Base-by-base conservation (phyloP, 1,139 yeast genomes). In the Protomyces lactucae-debilis region DNA sequence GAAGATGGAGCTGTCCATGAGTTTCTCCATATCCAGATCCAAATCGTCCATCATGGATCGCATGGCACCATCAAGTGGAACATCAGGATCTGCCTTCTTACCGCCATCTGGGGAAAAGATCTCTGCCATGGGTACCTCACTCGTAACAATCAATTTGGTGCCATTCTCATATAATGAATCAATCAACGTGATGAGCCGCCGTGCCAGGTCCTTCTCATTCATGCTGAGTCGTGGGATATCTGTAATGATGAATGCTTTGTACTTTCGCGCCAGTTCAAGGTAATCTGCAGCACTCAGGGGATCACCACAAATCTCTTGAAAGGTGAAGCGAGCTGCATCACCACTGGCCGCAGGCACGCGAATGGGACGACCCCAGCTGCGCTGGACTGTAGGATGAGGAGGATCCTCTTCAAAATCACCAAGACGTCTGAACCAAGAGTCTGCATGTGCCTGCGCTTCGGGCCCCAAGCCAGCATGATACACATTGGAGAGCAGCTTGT, bases 231-330 rank as follows among this genome's bases (percentile, higher is more conserved):
- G 85, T 3, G 99, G 99, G 56, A 93, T 91, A 73, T 92, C 98
- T 0, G 98, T 91, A 52, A 93, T 81, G 14, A 93, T 84, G 70
- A 92, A 87, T 10, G 92, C 83, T 65, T 84, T 83, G 77, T 85
- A 93, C 32, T 85, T 78, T n/a, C 83, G 80, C 3, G 97, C 96
- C 68, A 93, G 77, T 40, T 91, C 85, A 51, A 93, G 80, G 73
- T 93, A 93, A 75, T 93, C 99, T 10, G 97, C 98, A 0, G 99
- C 97, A n/a, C 96, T 91, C 69, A 89, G 77, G 9, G 96, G 93
- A 66, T 81, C 78, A 1, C 95, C 97, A 75, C 98, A 93, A 51
- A 93, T 78, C 73, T 93, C 86, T 57, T 83, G 83, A 73, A 93
- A 93, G 2, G 95, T 82, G 75, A 91, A 92, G 74, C 88, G 95